A percentile compares a stretch with the other conserved stretches of the same genome.
These are phyloP conservation scores for Calonectria multiphialidica DNA, from an alignment of 2,329 filamentous ascomycete species.

Conservation along the genomic window DNA sequence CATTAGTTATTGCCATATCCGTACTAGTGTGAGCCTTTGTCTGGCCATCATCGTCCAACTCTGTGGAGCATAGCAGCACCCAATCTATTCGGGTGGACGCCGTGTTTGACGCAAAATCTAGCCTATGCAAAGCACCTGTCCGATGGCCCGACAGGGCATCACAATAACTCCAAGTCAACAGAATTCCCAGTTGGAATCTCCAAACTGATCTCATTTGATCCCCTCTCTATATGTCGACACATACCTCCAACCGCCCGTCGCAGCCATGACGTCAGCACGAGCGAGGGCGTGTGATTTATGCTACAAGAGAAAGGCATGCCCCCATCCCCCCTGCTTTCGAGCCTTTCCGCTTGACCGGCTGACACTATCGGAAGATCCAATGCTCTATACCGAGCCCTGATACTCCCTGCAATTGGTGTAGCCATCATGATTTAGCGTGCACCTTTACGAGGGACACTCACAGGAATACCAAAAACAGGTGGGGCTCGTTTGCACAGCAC, in stretches of 20 bases:
- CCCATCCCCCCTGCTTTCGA: neutral
- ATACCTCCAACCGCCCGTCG: neutral
- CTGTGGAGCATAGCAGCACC: neutral
- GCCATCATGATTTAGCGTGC: slow-evolving; percentile 33
- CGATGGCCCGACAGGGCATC: neutral
- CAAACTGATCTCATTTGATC: neutral
- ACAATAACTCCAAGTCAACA: neutral
- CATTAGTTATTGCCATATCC: neutral
- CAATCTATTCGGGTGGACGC: neutral
- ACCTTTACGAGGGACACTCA: slow-evolving; percentile 38
- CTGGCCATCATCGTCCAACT: neutral
- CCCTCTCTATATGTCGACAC: no score
- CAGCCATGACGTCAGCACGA: slow-evolving; percentile 9
- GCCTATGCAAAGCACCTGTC: neutral
- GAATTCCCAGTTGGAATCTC: no score
- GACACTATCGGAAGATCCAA: slow-evolving; percentile 32
- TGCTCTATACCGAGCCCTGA: slow-evolving; percentile 31
- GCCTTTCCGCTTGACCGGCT: neutral
- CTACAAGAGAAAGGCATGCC: slow-evolving; percentile 24
- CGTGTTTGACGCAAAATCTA: neutral
- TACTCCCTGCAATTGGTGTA: slow-evolving; percentile 39
- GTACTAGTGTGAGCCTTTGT: neutral
- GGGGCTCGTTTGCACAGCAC: neutral
- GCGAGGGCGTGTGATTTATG: slow-evolving; percentile 17
- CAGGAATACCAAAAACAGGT: slow-evolving; percentile 37